Conservation (phyloP, 441 rosid species). For the Adansonia gregorii region DNA sequence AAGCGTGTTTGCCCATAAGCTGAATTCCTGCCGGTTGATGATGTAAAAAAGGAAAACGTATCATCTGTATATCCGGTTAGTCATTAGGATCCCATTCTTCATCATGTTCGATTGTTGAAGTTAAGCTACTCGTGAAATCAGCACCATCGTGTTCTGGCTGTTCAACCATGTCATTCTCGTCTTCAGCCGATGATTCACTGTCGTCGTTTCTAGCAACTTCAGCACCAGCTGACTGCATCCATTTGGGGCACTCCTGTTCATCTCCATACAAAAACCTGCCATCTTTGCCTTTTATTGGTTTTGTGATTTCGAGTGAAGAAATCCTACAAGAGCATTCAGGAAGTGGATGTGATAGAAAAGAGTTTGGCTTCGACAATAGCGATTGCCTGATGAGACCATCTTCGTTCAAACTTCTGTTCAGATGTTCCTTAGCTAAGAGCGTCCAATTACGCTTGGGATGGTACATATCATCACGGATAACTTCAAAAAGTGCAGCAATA, state of each 20-base stretch:
- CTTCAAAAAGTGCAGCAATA: constrained; percentile 58
- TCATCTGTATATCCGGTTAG: constrained; percentile 39
- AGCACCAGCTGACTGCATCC: constrained; percentile 65
- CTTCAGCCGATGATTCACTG: constrained; percentile 51
- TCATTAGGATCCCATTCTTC: constrained; percentile 97
- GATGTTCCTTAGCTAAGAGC: constrained; percentile 66
- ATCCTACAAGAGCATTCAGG: constrained; percentile 97
- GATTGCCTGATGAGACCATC: constrained; percentile 83
- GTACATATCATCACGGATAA: constrained; percentile 70
- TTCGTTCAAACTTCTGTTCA: constrained; percentile 75
- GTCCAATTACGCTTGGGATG: constrained; percentile 81
- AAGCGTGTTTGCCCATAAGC: constrained; percentile 37
- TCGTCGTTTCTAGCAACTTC: constrained; percentile 50
- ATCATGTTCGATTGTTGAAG: constrained; percentile 61
- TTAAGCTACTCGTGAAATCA: constrained; percentile 46
- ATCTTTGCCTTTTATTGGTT: constrained; percentile 45
- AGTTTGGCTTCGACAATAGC: constrained; percentile 59
- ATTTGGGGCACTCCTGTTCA: constrained; percentile 89
- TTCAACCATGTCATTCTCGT: constrained; percentile 57
- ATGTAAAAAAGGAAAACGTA: constrained; percentile 21
- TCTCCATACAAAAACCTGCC: constrained; percentile 71
- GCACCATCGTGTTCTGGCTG: constrained; percentile 61
- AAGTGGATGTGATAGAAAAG: constrained; percentile 85
- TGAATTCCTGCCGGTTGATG: constrained; percentile 34
- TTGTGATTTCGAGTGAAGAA: constrained; percentile 43